phyloP scores from a whole-genome alignment of 2,329 filamentous ascomycete genomes.

The Epichloe gansuensis region DNA sequence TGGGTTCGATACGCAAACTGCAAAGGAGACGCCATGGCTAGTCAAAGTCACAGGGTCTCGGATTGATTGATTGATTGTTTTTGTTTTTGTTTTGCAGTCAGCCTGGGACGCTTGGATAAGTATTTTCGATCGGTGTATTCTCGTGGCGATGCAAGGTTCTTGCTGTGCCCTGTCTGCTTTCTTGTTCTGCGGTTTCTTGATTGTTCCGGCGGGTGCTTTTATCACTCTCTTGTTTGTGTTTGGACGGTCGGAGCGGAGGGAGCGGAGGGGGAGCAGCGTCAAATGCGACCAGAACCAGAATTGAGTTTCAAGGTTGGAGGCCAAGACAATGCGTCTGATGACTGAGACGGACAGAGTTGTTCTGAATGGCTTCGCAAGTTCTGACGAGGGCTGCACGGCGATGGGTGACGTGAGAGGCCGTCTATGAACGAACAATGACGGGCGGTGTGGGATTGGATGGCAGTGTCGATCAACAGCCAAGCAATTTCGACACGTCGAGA shows the following conservation, averaged over 20 bases:
- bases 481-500: not conserved
- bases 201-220: not conserved
- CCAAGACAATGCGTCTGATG: not conserved
- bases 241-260: not conserved
- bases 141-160: not conserved
- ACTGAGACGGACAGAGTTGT: not conserved
- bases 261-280: not conserved
- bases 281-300: not conserved
- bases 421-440: slow-evolving; percentile 2
- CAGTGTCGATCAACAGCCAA: not conserved
- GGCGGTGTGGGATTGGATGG: not conserved
- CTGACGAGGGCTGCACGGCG: not conserved
- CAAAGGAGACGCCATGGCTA: slow-evolving; percentile 87
- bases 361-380: slow-evolving; percentile 1
- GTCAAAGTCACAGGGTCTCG: slow-evolving; percentile 64
- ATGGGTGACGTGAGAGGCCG: not conserved
- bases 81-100: slow-evolving; percentile 10
- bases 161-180: not conserved
- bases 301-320: not conserved
- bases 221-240: not conserved
- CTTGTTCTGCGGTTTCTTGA: not conserved
- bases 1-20: slow-evolving; percentile 96
- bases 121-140: slow-evolving; percentile 1
- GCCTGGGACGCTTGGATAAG: slow-evolving; percentile 8
- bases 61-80: slow-evolving; percentile 2